Evolutionary conservation across 306 rosid species (phyloP).

Genomic region (Prunus fruticosa): DNA sequence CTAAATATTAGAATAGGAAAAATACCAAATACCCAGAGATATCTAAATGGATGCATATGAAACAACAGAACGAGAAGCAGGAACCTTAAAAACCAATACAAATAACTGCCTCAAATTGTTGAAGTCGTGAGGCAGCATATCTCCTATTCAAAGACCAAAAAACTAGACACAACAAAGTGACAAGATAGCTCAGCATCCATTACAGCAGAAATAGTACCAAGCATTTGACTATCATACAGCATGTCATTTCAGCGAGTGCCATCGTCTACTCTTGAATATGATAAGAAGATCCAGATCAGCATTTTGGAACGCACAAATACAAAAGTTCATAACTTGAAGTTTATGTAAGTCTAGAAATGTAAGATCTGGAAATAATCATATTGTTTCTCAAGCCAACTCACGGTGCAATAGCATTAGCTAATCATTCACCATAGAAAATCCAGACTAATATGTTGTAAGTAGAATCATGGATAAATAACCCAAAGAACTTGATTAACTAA

Average conservation of each 20-base stretch:
- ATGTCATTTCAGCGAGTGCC: neutral
- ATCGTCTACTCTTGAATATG: neutral
- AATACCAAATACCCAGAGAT: neutral
- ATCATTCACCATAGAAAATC: neutral
- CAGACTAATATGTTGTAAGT: neutral
- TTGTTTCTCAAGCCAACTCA: neutral
- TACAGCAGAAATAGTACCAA: neutral
- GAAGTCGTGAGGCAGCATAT: neutral
- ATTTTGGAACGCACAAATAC: neutral
- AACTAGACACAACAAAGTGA: slow-evolving; percentile 1
- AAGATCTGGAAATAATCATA: neutral
- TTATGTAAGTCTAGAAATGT: neutral
- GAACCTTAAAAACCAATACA: neutral
- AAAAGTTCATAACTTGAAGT: neutral
- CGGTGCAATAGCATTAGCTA: neutral
- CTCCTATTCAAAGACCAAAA: neutral
- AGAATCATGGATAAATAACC: neutral
- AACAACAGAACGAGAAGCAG: neutral
- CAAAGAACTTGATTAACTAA: neutral
- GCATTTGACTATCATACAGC: neutral
- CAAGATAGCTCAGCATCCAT: neutral
- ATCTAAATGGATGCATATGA: neutral
- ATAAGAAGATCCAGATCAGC: neutral
- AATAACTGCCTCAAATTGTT: neutral
- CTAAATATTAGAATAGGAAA: too few relatives aligned